Evolutionary conservation across 495 filamentous ascomycete species (phyloP), one percentile per base, ranked within the genome.

Genomic region (Durotheca rogersii): DNA sequence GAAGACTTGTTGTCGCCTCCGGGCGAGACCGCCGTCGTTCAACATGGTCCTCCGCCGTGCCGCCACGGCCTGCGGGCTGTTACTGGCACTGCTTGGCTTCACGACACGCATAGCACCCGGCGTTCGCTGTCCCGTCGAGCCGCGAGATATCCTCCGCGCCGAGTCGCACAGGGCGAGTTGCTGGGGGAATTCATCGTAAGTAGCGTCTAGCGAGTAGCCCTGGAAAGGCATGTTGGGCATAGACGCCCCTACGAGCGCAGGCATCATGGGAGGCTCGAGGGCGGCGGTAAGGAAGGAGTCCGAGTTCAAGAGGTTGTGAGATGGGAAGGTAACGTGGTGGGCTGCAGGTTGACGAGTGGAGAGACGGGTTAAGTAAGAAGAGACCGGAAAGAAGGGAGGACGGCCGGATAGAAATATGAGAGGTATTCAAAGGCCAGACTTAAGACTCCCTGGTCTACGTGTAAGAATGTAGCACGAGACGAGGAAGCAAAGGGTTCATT

Each of bases 11-110:
- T 68, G 62, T 1, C 63, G 65, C 14, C 66, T 48, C 16, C 66
- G 65, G 6, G 61, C 60, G 11, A 67, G 51, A 19, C 61, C 64
- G 35, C 67, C 72, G 39, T 85, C 76, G 52, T 75, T 68, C 50
- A 81, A 71, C 31, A 81, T 70, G 11, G 80, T 80, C 58, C 77
- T 75, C 57, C 80, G 70, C 53, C 79, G 71, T 44, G 71, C 69
- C 50, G 77, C 68, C 52, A 72, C 51, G 2, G 67, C 64, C 20
- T 83, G 77, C 14, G 86, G 86, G 65, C 85, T 89, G 69, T 82
- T 87, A 65, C 77, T 83, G 39, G 82, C 81, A 68, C 85, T 87
- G 19, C 72, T 76, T 4, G 84, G 81, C 67, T 90, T 89, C 41
- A 74, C 72, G 40, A 89, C 72, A 52, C 84, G 75, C 62, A 80